Conservation (phyloP, 345 rosid species). For the Punica granatum region DNA sequence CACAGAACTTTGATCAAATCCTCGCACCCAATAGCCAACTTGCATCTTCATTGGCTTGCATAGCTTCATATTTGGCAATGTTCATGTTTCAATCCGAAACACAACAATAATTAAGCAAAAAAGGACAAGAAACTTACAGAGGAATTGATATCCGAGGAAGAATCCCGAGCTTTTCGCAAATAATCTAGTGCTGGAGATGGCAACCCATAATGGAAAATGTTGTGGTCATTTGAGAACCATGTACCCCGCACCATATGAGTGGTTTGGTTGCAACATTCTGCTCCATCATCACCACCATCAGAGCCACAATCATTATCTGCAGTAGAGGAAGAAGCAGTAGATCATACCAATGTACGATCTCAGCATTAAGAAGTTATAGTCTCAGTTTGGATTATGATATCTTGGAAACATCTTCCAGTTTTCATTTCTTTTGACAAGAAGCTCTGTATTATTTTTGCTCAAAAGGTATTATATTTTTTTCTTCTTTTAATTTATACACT, state of each 20-base stretch:
- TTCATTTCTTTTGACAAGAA: too few relatives aligned
- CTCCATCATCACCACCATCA: constrained; percentile 25
- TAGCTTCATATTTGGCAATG: not conserved
- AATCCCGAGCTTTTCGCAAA: constrained; percentile 42
- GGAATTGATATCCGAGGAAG: constrained; percentile 5
- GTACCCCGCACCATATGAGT: constrained; percentile 92
- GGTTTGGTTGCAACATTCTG: constrained; percentile 33
- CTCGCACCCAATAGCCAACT: not conserved
- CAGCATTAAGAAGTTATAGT: not conserved
- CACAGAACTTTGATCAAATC: not conserved
- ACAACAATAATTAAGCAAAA: not conserved
- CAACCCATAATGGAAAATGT: constrained; percentile 68
- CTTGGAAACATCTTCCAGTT: too few relatives aligned
- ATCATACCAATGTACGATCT: not conserved
- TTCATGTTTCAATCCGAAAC: not conserved
- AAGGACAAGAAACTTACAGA: constrained; percentile 31
- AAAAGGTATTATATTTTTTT: too few relatives aligned
- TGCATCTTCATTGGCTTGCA: not conserved
- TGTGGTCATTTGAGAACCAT: constrained; percentile 67
- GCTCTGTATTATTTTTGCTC: too few relatives aligned
- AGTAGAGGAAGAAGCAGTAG: constrained; percentile 4
- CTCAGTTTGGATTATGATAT: too few relatives aligned
- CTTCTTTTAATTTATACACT: too few relatives aligned
- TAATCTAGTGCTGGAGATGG: constrained; percentile 65
- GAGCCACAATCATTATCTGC: constrained; percentile 62